phyloP scores from a whole-genome alignment of 331 rosid genomes.

The Spiraea crenata region DNA sequence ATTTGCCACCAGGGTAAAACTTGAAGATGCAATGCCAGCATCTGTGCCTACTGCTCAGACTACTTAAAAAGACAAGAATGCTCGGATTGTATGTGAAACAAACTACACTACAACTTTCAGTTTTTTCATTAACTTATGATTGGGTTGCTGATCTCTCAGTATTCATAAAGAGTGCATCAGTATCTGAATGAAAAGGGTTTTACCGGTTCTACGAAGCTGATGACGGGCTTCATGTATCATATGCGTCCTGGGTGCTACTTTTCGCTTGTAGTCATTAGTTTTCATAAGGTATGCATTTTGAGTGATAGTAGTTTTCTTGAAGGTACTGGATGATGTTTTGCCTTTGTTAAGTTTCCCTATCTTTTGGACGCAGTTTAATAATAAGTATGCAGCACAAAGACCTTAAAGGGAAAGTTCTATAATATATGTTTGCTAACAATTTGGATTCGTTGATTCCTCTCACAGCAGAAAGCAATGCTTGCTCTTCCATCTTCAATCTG shows the following conservation, averaged over 20 bases:
- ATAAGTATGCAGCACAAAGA: conserved; percentile 28
- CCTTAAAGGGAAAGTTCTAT: neutral
- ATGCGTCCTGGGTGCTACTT: conserved; percentile 34
- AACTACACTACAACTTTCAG: conserved; percentile 26
- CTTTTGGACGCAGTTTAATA: conserved; percentile 39
- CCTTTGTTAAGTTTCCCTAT: conserved; percentile 31
- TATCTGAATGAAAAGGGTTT: conserved; percentile 26
- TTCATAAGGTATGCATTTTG: conserved; percentile 25
- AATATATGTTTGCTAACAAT: neutral
- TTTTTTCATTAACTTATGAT: conserved; percentile 22
- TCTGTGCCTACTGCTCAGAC: conserved; percentile 54
- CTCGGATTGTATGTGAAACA: conserved; percentile 27
- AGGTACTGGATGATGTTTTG: conserved; percentile 24
- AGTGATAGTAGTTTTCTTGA: conserved; percentile 32
- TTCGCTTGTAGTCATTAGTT: conserved; percentile 23
- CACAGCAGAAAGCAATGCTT: neutral
- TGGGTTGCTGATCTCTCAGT: conserved; percentile 41
- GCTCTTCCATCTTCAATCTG: neutral
- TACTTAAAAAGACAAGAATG: conserved; percentile 36
- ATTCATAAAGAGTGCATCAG: conserved; percentile 30
- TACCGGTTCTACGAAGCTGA: conserved; percentile 22
- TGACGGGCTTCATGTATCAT: conserved; percentile 41
- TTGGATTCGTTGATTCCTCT: neutral
- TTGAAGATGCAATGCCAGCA: conserved; percentile 54
- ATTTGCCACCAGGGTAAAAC: conserved; percentile 38